Base-by-base conservation (phyloP, 208 protist genomes). In the Trypanosoma boissoni region DNA sequence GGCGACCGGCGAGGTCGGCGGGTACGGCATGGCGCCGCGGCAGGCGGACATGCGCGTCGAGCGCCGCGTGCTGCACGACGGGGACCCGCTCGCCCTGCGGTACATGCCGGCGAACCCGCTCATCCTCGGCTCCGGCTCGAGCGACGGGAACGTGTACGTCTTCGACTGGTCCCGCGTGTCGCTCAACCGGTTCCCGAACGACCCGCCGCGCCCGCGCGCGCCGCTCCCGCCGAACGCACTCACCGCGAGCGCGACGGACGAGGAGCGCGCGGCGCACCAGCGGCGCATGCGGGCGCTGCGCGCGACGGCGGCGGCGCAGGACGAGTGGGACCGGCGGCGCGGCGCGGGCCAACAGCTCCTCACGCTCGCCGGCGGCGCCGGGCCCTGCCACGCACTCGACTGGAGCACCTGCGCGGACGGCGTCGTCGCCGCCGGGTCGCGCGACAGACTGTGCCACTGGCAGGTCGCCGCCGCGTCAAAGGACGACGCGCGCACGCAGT, bases 141-240 rank as follows among this genome's bases (percentile, higher is more conserved):
- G 71, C 59, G 76, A 96, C 59, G 85, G 78, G 10, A 77, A 80
- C 69, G 59, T 76, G 12, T 96, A 96, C 65, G 70, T 96, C 18
- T 93, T 96, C 67, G 91, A 96, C 71, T 93, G 88, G 86, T 92
- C 87, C 42, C 72, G 79, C 0, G 83, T 96, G 36, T 80, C 88
- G 24, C 72, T 94, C 8, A 86, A 88, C 45, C 75, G 78, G 52
- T 92, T 87, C 61, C 91, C 91, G 0, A 96, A 96, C 64, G 84
- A 96, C 66, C 91, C 91, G 4, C 72, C 80, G 12, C 83, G 91
- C 1, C 91, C 91, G 1, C 80, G 84, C 12, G 87, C 84, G 2
- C 87, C 87, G n/a, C 76, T 96, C 28, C 91, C 87, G 41, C 83
- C 91, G 16, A 92, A 93, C 63, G 91, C 89, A 58, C 76, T 87